A percentile compares a stretch with the other conserved stretches of the same genome.
Conservation (phyloP, 352 stramenopile genomes). For the Phytophthora tubulina region DNA sequence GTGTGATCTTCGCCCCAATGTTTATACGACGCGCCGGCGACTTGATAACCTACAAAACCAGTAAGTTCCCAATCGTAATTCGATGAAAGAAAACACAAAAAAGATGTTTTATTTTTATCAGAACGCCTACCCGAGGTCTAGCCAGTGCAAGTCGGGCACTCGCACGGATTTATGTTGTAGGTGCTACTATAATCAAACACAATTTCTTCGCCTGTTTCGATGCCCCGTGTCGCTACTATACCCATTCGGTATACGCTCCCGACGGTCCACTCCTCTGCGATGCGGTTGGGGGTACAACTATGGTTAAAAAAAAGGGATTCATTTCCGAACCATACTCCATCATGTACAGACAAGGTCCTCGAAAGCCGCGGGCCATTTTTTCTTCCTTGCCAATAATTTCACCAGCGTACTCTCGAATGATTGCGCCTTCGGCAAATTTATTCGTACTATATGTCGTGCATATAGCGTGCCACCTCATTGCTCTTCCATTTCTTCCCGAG, state of each 20-base stretch:
- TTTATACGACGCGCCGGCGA: constrained; percentile 23
- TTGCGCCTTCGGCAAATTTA: no score
- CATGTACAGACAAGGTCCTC: background rate
- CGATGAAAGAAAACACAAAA: no score
- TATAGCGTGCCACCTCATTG: no score
- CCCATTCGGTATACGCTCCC: background rate
- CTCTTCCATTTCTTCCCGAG: no score
- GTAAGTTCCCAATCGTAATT: no score
- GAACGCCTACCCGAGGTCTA: no score
- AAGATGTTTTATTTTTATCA: no score
- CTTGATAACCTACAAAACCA: constrained; percentile 16
- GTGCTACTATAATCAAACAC: background rate
- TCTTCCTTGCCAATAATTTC: background rate
- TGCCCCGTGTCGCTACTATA: background rate
- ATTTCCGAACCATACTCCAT: constrained; percentile 7
- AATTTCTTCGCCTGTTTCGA: constrained; percentile 3
- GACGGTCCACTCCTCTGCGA: constrained; percentile 1
- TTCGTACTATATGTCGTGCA: no score
- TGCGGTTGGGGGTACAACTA: background rate
- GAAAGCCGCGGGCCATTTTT: background rate
- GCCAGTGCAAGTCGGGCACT: background rate
- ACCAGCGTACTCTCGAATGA: background rate
- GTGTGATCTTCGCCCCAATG: constrained; percentile 4
- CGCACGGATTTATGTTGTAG: background rate
- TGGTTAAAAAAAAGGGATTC: constrained; percentile 7